Evolutionary conservation across 2,329 filamentous ascomycete genomes (phyloP).

Genomic region (Magnaporthales sp.): DNA sequence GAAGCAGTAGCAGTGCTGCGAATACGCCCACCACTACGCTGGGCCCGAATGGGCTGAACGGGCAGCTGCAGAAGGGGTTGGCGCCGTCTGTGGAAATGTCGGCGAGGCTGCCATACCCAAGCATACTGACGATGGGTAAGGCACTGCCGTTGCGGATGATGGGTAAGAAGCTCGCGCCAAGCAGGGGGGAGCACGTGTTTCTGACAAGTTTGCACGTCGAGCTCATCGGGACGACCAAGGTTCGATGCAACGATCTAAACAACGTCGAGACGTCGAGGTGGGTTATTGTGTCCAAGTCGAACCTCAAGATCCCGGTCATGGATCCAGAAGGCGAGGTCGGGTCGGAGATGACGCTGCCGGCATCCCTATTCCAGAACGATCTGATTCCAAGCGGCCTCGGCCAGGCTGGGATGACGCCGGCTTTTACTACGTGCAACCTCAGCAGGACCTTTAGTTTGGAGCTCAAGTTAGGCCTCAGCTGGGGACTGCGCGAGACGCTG

Average conservation of each 20-base stretch:
- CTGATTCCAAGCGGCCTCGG: slow-evolving; percentile 33
- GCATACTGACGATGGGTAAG: slow-evolving; percentile 83
- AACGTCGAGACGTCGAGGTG: slow-evolving; percentile 65
- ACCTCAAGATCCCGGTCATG: slow-evolving; percentile 65
- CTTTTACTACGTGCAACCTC: slow-evolving; percentile 85
- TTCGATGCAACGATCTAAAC: slow-evolving; percentile 67
- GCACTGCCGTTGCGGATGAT: slow-evolving; percentile 74
- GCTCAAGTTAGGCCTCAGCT: slow-evolving; percentile 68
- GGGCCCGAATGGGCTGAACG: neutral
- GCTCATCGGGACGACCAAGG: slow-evolving; percentile 68
- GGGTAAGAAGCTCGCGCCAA: slow-evolving; percentile 64
- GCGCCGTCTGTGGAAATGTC: slow-evolving; percentile 67
- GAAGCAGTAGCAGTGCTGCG: slow-evolving; percentile 9
- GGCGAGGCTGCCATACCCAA: slow-evolving; percentile 75
- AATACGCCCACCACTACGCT: slow-evolving; percentile 10
- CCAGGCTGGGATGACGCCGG: slow-evolving; percentile 56
- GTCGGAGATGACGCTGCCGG: slow-evolving; percentile 61
- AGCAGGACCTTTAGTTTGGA: slow-evolving; percentile 76
- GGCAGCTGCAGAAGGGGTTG: slow-evolving; percentile 21
- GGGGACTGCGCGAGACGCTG: slow-evolving; percentile 46
- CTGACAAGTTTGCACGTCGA: slow-evolving; percentile 75
- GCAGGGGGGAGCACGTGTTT: slow-evolving; percentile 56
- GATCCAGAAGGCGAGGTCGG: slow-evolving; percentile 47
- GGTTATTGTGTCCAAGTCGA: slow-evolving; percentile 63
- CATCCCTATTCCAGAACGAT: slow-evolving; percentile 61